Evolutionary conservation across 164 flowering plant species (phyloP).

Genomic region (Nelumbo lutea): DNA sequence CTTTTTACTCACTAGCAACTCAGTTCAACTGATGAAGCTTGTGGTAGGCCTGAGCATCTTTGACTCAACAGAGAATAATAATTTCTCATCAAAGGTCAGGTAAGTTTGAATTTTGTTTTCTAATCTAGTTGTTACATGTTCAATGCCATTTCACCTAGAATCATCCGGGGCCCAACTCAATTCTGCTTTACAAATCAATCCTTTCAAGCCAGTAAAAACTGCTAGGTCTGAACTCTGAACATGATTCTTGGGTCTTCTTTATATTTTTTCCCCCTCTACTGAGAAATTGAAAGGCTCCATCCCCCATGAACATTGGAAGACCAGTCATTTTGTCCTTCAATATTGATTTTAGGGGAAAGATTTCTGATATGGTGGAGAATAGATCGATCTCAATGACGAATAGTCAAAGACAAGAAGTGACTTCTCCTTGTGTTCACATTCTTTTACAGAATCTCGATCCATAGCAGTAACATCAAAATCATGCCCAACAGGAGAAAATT

Average conservation of each 20-base stretch:
- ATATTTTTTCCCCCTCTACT: no score
- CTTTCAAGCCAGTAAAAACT: constrained; percentile 7
- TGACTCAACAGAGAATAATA: neutral
- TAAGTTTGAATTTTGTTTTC: neutral
- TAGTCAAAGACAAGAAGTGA: constrained; percentile 13
- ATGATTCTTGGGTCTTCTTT: no score
- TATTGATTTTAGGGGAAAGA: neutral
- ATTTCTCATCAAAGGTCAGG: constrained; percentile 5
- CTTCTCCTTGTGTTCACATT: neutral
- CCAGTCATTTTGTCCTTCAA: neutral
- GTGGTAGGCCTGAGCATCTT: neutral
- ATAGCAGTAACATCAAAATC: neutral
- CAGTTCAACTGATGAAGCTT: neutral
- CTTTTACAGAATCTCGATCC: no score
- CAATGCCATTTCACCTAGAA: constrained; percentile 5
- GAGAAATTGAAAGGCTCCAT: constrained; percentile 15
- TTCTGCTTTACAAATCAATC: constrained; percentile 17
- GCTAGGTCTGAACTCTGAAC: constrained; percentile 12
- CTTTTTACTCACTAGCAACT: no score
- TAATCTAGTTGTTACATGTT: neutral
- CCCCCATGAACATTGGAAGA: constrained; percentile 14
- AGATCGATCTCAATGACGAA: constrained; percentile 16
- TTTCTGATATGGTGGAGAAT: neutral
- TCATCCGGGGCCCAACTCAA: constrained; percentile 9
- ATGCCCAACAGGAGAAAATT: no score